Base-by-base conservation (phyloP, 1,139 yeast genomes). In the Candida mesenterica region DNA sequence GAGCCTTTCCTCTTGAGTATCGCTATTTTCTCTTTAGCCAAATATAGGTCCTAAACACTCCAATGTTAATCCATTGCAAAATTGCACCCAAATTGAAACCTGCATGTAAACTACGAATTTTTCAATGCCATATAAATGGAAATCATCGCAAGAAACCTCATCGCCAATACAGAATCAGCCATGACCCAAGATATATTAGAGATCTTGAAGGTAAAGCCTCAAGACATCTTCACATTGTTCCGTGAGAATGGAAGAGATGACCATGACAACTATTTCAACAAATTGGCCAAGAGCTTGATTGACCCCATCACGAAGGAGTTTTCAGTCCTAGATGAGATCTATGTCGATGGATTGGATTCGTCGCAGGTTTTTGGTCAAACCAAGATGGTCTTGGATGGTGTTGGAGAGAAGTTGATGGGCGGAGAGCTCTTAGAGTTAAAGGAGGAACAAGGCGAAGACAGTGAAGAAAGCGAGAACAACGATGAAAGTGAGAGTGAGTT, bases 361-460 rank as follows among this genome's bases (percentile, higher is more conserved):
- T 77, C 84, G 28, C 97, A 92, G 57, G 90, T 92, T 0, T 92
- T 90, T 87, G 95, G 95, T 36, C 97, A 92, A 59, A 82, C 88
- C 3, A 87, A 84, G 59, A 75, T 92, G 66, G 82, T 92, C 19
- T 68, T 88, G 30, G 92, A 84, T 40, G 81, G 80, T 4, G 79
- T 80, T 16, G 77, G 78, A 30, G 85, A 78, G 31, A 68, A 69
- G 37, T 62, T 85, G 36, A 50, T 81, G 47, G 65, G 70, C 45
- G 71, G 65, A 7, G 63, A 64, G 37, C 67, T 79, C 24, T 73
- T 75, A 2, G 61, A 56, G 12, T 52, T 74, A 37, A 67, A 62
- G 42, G 57, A 57, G 49, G 50, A 43, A 28, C 48, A 35, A 40
- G 51, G 32, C 31, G 50, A 44, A 9, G 44, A 39, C 4, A 43